Conservation (phyloP, 306 rosid species). For the Prunus kanzakura region DNA sequence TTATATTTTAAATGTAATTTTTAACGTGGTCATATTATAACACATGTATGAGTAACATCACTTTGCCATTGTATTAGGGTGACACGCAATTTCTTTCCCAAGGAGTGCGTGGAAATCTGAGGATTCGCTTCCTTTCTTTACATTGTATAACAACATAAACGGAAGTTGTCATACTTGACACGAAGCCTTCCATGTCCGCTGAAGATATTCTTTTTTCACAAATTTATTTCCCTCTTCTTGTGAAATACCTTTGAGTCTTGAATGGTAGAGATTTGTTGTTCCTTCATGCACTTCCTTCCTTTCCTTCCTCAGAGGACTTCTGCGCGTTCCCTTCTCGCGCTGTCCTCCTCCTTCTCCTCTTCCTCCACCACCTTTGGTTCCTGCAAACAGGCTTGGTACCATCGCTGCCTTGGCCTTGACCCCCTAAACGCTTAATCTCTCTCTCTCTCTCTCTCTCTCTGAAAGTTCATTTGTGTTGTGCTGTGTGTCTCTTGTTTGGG, state of each 20-base stretch:
- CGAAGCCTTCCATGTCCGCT: not conserved
- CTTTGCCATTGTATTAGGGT: too few relatives aligned
- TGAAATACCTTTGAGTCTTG: not conserved
- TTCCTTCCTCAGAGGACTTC: not conserved
- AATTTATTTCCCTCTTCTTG: not conserved
- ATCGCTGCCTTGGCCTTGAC: constrained; percentile 11
- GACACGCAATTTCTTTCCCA: too few relatives aligned
- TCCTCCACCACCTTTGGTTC: constrained; percentile 4
- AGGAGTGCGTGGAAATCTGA: not conserved
- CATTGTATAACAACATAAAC: not conserved
- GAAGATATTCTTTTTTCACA: not conserved
- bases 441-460: not conserved
- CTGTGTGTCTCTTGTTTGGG: not conserved
- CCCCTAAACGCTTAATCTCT: not conserved
- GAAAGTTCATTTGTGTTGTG: not conserved
- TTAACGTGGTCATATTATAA: too few relatives aligned
- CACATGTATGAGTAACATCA: too few relatives aligned
- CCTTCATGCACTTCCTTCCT: constrained; percentile 16
- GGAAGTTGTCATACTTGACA: not conserved
- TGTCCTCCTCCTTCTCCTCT: constrained; percentile 2
- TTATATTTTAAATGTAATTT: too few relatives aligned
- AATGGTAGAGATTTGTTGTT: not conserved
- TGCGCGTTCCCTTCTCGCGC: constrained; percentile 13
- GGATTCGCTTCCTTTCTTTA: not conserved
- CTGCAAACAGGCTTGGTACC: constrained; percentile 11